Evolutionary conservation across 2,329 filamentous ascomycete genomes (phyloP), one percentile per base, ranked within the genome.

Genomic region (Helminthosporium solani): DNA sequence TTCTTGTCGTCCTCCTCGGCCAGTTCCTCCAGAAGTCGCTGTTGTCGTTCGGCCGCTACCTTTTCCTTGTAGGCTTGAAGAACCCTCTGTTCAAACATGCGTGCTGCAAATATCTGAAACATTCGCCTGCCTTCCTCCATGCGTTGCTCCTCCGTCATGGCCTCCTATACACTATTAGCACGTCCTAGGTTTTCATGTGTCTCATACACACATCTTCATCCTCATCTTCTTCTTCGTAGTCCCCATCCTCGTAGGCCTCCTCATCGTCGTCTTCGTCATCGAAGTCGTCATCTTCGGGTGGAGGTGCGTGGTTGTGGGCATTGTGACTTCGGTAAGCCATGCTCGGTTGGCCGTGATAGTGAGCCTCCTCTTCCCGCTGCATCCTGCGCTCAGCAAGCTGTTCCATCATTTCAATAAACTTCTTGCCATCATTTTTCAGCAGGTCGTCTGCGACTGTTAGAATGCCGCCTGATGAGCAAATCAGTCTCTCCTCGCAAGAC

Each of bases 371-470:
- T 75, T 97, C 92, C 59, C 94, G 86, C 66, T 91, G 89, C 92
- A 99, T 96, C 61, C 94, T 84, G 62, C 92, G 88, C 75, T 99
- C 94, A 30, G 94, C 94, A 61, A 99, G 81, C 75, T 97, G 92
- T 72, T 99, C 94, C 94, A 99, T 99, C 94, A 99, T 99, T 71
- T 99, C 94, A 73, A 99, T 99, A 75, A 99, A 99, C 67, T 96
- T 95, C 73, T 95, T 96, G 64, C 94, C 94, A 72, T 99, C 94
- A 73, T 99, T 99, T 73, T 97, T 97, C 54, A 99, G 82, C 56
- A 99, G 80, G 74, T 99, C 94, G 77, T 99, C 94, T 70, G 94
- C 94, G 66, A 99, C 94, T 57, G 94, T 99, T 70, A 99, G 84
- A 73, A 99, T 96, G 68, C 94, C 95, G 78, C 94, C 91, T 90